Base-by-base conservation (phyloP, 768 basidiomycete genomes). In the Brasilioporus rufonigricans region DNA sequence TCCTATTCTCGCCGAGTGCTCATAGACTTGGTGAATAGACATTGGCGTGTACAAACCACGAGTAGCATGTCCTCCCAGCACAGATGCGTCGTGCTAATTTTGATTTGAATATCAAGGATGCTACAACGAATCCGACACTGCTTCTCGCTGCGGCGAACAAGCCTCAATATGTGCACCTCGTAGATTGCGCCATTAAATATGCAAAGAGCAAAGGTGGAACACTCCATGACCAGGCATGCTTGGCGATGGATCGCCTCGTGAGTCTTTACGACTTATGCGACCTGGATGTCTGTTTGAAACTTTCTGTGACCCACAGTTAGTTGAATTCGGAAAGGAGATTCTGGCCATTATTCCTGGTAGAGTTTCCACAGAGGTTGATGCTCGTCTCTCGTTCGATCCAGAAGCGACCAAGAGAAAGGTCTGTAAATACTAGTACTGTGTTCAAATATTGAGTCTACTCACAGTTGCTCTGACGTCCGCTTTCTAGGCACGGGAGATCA, bases 291-390 rank as follows among this genome's bases (percentile, higher is more conserved):
- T 43, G 18, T 61, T 38, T 47, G 23, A 71, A 24, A 31, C 16
- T 36, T 53, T 12, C 19, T 24, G 35, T 16, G 48, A 50, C 55
- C 39, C 50, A 29, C 18, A 96, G 93, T 86, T 99, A 59, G 92
- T 98, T 65, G 96, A 93, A 74, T 99, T 99, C 77, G 97, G 97
- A 61, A 91, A 86, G 72, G 94, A 89, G 77, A 98, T 99, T 68
- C 82, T 98, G 48, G 77, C 79, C 57, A 93, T 99, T 76, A 93
- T 99, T 66, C 97, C 97, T 51, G 97, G 97, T 55, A 91, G 97
- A 72, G 96, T 99, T 58, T 99, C 97, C 40, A 98, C 97, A 59
- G 97, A 99, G 74, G 95, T 99, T 62, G 97, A 99, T 72, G 97
- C 97, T 47, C 88, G 91, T 62, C 85, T 98, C 53, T 98, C 96